Evolutionary conservation across 2,329 filamentous ascomycete species (phyloP).

Genomic region (Xylaria sp.): DNA sequence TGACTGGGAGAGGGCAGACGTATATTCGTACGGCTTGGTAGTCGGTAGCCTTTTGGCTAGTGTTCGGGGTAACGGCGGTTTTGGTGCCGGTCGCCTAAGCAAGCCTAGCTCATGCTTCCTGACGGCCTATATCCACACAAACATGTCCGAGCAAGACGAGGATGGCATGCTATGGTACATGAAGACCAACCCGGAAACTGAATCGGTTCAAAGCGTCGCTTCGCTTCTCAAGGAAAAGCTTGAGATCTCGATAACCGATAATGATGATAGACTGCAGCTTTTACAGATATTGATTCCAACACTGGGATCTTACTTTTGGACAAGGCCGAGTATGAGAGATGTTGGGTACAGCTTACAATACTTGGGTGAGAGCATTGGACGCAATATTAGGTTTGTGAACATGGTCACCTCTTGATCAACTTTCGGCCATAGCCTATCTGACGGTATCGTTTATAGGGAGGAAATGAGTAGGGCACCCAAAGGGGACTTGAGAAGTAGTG

Average conservation of each 20-base stretch:
- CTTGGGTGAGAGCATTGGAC: background rate
- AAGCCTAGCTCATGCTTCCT: conserved; percentile 14
- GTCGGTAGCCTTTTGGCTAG: conserved; percentile 28
- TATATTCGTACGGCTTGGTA: conserved; percentile 31
- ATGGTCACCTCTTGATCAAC: background rate
- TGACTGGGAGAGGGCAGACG: conserved; percentile 32
- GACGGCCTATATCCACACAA: background rate
- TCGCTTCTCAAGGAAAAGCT: background rate
- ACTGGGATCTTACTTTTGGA: background rate
- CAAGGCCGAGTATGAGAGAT: background rate
- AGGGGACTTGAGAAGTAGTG: background rate
- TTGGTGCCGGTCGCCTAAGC: background rate
- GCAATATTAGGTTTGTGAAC: background rate
- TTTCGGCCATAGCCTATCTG: background rate
- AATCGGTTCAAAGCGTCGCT: background rate
- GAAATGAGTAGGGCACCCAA: background rate
- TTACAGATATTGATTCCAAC: background rate
- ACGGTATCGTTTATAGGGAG: background rate
- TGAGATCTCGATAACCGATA: background rate
- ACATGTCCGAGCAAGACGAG: conserved; percentile 1
- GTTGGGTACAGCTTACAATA: background rate
- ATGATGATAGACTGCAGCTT: background rate
- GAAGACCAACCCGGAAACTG: background rate
- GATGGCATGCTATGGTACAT: background rate
- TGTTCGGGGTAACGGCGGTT: background rate